Percentiles rank a stretch among this genome's conserved stretches.
Conservation (phyloP, 2,329 filamentous ascomycete species). For the Pseudogymnoascus sp. region DNA sequence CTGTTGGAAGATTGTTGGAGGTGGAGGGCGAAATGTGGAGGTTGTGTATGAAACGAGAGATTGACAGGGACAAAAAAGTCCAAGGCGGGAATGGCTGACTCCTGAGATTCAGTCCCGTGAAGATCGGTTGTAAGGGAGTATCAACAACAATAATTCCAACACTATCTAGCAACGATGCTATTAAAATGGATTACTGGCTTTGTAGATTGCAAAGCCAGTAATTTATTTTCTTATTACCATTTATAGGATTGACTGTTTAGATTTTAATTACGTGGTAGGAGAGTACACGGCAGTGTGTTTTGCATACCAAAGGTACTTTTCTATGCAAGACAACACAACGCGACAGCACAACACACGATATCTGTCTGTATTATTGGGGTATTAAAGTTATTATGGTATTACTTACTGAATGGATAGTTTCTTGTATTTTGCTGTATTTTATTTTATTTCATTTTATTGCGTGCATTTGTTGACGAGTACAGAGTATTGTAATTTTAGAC, state of each 20-base stretch:
- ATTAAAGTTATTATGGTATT: not conserved
- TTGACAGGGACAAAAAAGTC: not conserved
- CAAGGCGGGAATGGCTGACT: conserved; percentile 1
- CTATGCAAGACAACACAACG: not conserved
- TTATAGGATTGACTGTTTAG: too few species aligned
- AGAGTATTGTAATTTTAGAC: not conserved
- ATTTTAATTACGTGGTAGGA: too few species aligned
- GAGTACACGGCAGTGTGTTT: not conserved
- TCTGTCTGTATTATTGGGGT: not conserved
- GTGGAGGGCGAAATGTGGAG: not conserved
- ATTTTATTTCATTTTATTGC: not conserved
- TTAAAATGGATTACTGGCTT: too few species aligned
- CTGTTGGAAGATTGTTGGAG: not conserved
- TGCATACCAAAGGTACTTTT: not conserved
- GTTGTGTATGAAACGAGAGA: not conserved
- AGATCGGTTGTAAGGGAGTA: not conserved
- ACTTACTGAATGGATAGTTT: not conserved
- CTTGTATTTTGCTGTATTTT: not conserved
- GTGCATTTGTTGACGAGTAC: not conserved
- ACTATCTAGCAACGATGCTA: too few species aligned
- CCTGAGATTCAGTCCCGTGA: not conserved
- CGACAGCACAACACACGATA: not conserved
- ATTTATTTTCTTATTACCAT: too few species aligned
- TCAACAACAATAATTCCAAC: too few species aligned
- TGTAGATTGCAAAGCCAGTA: too few species aligned